Percentiles rank a stretch among this genome's conserved stretches.
phyloP scores from a whole-genome alignment of 495 filamentous ascomycete genomes.

The Penicillium argentinense region DNA sequence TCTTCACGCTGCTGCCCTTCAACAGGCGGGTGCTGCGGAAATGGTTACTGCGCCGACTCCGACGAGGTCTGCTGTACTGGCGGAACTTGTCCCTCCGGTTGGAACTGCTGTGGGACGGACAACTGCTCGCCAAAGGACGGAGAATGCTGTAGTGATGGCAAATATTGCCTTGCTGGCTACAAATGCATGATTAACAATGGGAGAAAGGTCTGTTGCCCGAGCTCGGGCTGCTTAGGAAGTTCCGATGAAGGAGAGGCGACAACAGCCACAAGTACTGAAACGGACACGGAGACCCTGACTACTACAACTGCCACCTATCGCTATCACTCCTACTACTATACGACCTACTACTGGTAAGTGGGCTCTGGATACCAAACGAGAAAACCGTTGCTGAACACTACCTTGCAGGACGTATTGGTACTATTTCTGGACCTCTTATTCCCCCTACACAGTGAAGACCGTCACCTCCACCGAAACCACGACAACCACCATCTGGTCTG shows the following conservation, averaged over 20 bases:
- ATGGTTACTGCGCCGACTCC: slow-evolving; percentile 14
- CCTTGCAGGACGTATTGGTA: slow-evolving; percentile 21
- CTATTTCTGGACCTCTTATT: slow-evolving; percentile 25
- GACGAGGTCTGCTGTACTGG: slow-evolving; percentile 16
- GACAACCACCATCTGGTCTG: slow-evolving; percentile 19
- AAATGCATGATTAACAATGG: slow-evolving; percentile 14
- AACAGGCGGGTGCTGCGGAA: slow-evolving; percentile 14
- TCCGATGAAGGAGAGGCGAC: slow-evolving; percentile 2
- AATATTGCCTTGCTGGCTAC: slow-evolving; percentile 20
- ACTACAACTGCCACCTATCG: slow-evolving; percentile 2
- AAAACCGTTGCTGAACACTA: no score
- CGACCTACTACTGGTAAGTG: slow-evolving; percentile 22
- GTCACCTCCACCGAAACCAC: slow-evolving; percentile 22
- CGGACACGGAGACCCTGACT: neutral
- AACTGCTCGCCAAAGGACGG: slow-evolving; percentile 17
- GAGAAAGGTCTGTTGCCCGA: slow-evolving; percentile 17
- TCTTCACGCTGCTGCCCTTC: slow-evolving; percentile 13
- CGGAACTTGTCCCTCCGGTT: slow-evolving; percentile 17
- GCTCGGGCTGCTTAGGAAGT: slow-evolving; percentile 15
- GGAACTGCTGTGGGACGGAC: slow-evolving; percentile 17
- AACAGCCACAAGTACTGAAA: neutral
- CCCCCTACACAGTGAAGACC: slow-evolving; percentile 16
- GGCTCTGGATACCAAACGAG: no score
- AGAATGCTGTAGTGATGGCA: slow-evolving; percentile 19
- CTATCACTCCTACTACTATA: slow-evolving; percentile 17